Evolutionary conservation across 768 basidiomycete species (phyloP).

Genomic region (Cubamyces sp.): DNA sequence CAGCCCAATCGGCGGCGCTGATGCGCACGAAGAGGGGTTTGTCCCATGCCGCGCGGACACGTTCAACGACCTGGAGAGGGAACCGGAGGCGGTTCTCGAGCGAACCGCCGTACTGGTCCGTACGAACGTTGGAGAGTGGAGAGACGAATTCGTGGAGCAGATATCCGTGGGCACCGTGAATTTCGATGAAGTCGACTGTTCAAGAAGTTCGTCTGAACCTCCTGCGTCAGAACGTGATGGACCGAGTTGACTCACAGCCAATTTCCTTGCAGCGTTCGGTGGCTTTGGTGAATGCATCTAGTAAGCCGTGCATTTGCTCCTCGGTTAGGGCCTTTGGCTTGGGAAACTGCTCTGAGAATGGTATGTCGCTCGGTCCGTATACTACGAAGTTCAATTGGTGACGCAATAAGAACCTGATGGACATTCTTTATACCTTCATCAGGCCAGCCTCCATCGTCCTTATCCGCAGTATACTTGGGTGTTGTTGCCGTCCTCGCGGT

Average conservation of each 20-base stretch:
- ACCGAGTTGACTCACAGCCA: conserved; percentile 54
- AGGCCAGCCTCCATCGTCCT: conserved; percentile 73
- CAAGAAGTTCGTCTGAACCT: background rate
- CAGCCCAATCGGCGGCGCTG: conserved; percentile 58
- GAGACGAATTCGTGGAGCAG: conserved; percentile 71
- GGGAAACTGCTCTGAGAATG: conserved; percentile 56
- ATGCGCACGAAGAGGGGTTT: conserved; percentile 74
- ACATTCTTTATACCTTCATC: conserved; percentile 49
- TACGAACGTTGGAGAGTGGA: conserved; percentile 73
- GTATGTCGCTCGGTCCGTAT: conserved; percentile 59
- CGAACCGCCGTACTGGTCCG: conserved; percentile 73
- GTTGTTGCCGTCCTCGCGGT: conserved; percentile 38
- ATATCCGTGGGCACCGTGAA: conserved; percentile 76
- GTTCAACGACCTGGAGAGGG: conserved; percentile 58
- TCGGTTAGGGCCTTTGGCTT: conserved; percentile 62
- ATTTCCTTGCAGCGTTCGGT: conserved; percentile 56
- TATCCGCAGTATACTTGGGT: conserved; percentile 41
- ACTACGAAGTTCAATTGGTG: conserved; percentile 44
- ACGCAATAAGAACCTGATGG: background rate
- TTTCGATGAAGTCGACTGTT: conserved; percentile 69
- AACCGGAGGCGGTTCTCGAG: conserved; percentile 76
- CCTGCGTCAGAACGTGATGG: no score
- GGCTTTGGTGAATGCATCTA: conserved; percentile 62
- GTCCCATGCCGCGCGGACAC: conserved; percentile 61
- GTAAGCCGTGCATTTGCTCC: conserved; percentile 56